These are phyloP conservation scores for Euphorbia tirucalli DNA, from an alignment of 345 rosid species.

Conservation along the genomic window DNA sequence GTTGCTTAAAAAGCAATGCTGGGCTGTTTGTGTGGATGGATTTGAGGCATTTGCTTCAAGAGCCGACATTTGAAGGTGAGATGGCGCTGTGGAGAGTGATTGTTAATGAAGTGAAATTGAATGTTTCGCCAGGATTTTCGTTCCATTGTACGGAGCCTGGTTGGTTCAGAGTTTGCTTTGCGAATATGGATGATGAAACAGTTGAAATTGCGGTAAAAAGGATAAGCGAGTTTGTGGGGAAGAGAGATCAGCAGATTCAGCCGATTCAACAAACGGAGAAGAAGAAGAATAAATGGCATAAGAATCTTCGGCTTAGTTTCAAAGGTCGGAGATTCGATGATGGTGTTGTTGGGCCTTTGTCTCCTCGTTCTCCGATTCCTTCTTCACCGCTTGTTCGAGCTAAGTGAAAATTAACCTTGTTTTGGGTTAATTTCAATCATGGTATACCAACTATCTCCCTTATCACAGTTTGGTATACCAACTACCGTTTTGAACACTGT, in stretches of 20 bases:
- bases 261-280: slow-evolving; percentile 8
- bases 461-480: no score
- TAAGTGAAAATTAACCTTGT: slow-evolving; percentile 23
- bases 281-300: slow-evolving; percentile 31
- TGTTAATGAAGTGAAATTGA: slow-evolving; percentile 63
- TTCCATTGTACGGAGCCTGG: slow-evolving; percentile 73
- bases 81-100: slow-evolving; percentile 60
- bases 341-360: slow-evolving; percentile 47
- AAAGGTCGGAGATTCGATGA: slow-evolving; percentile 47
- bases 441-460: no score
- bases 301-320: slow-evolving; percentile 54
- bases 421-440: no score
- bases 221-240: slow-evolving; percentile 45
- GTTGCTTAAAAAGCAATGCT: slow-evolving; percentile 52
- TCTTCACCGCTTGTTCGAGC: slow-evolving; percentile 66
- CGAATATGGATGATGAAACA: slow-evolving; percentile 71
- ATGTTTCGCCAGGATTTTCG: slow-evolving; percentile 80
- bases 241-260: slow-evolving; percentile 7
- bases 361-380: slow-evolving; percentile 60
- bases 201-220: slow-evolving; percentile 55
- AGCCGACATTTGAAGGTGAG: slow-evolving; percentile 47
- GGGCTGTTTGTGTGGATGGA: slow-evolving; percentile 89
- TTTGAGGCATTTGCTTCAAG: slow-evolving; percentile 51
- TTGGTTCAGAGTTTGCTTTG: slow-evolving; percentile 89
- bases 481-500: no score